Conservation (phyloP, 805 yeast species). For the Saccharomyces paradoxus region DNA sequence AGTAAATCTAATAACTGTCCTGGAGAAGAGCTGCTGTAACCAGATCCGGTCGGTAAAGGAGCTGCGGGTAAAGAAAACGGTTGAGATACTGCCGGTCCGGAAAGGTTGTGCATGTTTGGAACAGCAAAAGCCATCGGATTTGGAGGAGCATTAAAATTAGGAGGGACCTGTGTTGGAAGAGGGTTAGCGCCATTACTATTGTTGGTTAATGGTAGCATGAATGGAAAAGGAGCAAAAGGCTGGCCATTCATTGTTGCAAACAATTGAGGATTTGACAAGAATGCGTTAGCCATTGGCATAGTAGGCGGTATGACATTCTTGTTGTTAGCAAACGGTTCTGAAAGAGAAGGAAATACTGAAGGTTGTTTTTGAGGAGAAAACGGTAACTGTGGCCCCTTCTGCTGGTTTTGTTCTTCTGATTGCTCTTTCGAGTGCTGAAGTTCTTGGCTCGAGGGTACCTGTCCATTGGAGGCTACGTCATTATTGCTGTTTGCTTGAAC, state of each 20-base stretch:
- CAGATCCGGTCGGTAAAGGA: conserved; percentile 15
- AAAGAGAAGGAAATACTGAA: not conserved
- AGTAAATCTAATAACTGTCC: conserved; percentile 12
- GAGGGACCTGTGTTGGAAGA: not conserved
- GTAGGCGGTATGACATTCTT: conserved; percentile 1
- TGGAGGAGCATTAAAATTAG: conserved; percentile 6
- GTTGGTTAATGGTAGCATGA: conserved; percentile 8
- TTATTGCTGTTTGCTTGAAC: conserved; percentile 22
- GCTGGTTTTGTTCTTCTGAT: not conserved
- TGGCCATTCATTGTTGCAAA: conserved; percentile 19
- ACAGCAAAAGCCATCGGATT: conserved; percentile 2
- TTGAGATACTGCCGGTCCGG: conserved; percentile 31
- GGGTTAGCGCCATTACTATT: not conserved
- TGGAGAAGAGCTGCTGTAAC: conserved; percentile 6
- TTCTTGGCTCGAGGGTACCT: not conserved
- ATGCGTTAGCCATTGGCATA: conserved; percentile 4
- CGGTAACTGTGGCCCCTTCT: not conserved
- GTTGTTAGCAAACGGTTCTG: not conserved
- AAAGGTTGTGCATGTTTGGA: conserved; percentile 35
- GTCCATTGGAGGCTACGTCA: conserved; percentile 1
- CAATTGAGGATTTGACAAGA: conserved; percentile 4
- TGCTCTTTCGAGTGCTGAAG: not conserved
- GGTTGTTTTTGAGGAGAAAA: conserved; percentile 8
- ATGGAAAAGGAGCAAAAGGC: conserved; percentile 31
- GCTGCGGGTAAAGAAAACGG: conserved; percentile 32